Evolutionary conservation across 768 basidiomycete species (phyloP).

Genomic region (Termitomyces sp.): DNA sequence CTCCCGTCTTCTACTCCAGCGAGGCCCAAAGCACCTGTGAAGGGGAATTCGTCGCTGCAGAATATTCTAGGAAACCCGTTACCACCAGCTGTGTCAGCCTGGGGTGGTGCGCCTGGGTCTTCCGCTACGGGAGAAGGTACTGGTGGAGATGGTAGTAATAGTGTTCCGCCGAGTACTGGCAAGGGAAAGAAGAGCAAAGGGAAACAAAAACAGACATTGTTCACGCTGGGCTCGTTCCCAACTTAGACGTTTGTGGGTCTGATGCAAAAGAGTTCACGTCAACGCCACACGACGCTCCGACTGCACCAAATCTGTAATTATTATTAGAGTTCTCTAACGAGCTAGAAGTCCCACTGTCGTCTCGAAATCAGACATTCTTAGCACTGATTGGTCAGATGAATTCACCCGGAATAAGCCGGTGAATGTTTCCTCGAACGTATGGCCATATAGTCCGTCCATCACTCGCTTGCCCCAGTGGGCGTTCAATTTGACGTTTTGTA

Average conservation of each 20-base stretch:
- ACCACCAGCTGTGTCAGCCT: constrained; percentile 31
- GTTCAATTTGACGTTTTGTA: background rate
- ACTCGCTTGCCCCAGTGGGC: no score
- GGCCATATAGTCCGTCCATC: no score
- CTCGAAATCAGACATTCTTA: background rate
- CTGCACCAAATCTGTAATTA: background rate
- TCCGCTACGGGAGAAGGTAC: constrained; percentile 2
- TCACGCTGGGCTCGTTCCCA: constrained; percentile 53
- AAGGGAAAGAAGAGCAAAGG: constrained; percentile 76
- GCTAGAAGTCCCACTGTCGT: background rate
- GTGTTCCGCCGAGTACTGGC: constrained; percentile 9
- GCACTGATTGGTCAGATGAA: background rate
- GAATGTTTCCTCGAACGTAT: background rate
- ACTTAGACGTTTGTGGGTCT: background rate
- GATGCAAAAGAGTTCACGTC: background rate
- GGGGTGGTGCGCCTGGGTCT: constrained; percentile 24
- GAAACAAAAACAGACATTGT: constrained; percentile 82
- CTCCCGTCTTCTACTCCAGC: constrained; percentile 42
- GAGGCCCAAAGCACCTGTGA: constrained; percentile 39
- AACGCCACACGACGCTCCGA: background rate
- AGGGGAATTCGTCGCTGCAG: constrained; percentile 61
- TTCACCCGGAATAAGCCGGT: background rate
- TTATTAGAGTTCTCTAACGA: background rate
- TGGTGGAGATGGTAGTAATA: constrained; percentile 5
- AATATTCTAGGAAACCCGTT: constrained; percentile 55